Percentiles rank a stretch among this genome's conserved stretches.
Conservation (phyloP, 2,329 filamentous ascomycete genomes). For the Alternaria incomplexa region DNA sequence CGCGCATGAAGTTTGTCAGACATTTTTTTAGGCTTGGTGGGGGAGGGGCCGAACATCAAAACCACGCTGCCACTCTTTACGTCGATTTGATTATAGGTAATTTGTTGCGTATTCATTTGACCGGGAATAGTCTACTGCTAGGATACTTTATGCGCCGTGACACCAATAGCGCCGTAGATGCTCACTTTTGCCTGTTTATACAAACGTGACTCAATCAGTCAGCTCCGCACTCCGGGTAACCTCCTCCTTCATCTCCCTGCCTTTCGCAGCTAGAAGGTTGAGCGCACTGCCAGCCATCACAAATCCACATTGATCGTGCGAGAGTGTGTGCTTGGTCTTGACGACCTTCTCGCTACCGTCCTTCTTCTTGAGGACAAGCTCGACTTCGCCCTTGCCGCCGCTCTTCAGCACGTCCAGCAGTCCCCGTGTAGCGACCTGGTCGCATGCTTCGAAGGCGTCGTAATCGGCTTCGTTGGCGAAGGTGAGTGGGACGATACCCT, state of each 20-base stretch:
- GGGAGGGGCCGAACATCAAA: neutral
- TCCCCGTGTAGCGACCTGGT: slow-evolving; percentile 82
- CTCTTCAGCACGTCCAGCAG: slow-evolving; percentile 80
- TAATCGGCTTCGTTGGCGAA: slow-evolving; percentile 91
- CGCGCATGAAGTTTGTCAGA: neutral
- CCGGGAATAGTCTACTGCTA: neutral
- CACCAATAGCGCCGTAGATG: neutral
- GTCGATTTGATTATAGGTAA: neutral
- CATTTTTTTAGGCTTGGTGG: neutral
- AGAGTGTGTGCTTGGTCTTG: slow-evolving; percentile 85
- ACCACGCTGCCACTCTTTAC: neutral
- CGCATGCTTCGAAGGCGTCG: slow-evolving; percentile 79
- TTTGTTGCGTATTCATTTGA: neutral
- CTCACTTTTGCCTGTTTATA: neutral
- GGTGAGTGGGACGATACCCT: slow-evolving; percentile 92
- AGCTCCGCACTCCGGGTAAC: slow-evolving; percentile 47
- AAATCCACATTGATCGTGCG: slow-evolving; percentile 87
- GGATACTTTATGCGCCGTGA: neutral
- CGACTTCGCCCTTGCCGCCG: slow-evolving; percentile 79
- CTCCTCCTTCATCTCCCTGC: slow-evolving; percentile 42
- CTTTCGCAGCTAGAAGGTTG: slow-evolving; percentile 80
- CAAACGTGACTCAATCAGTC: slow-evolving; percentile 36
- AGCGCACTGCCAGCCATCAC: slow-evolving; percentile 92
- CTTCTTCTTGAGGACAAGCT: slow-evolving; percentile 61
- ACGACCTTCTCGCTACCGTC: slow-evolving; percentile 71